Percentiles rank a stretch among this genome's conserved stretches.
phyloP scores from a whole-genome alignment of 371 early-diverging fungal genomes.

The Apophysomyces variabilis region DNA sequence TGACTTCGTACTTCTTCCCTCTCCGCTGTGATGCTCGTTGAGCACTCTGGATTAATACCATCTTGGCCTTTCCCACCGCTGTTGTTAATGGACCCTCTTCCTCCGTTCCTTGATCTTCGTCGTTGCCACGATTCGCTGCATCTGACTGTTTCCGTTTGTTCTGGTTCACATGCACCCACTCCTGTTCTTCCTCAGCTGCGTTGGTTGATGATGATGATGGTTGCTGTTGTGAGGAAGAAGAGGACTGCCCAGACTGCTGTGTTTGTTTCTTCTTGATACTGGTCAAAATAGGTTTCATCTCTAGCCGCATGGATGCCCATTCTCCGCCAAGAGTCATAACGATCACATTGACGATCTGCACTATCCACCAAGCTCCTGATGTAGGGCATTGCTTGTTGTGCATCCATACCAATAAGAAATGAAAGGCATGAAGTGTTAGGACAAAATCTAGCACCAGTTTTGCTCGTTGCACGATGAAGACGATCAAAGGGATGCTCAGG shows the following conservation, averaged over 20 bases:
- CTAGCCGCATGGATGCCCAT: constrained; percentile 81
- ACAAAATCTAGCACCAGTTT: constrained; percentile 83
- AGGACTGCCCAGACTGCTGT: not conserved
- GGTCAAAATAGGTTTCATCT: constrained; percentile 82
- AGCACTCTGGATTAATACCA: constrained; percentile 26
- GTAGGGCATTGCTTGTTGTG: constrained; percentile 67
- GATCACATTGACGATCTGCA: constrained; percentile 53
- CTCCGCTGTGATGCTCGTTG: constrained; percentile 26
- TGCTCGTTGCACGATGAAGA: constrained; percentile 80
- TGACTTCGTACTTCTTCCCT: constrained; percentile 41
- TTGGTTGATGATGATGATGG: constrained; percentile 16
- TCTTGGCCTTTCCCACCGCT: constrained; percentile 43
- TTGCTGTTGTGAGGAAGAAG: constrained; percentile 12
- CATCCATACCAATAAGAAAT: constrained; percentile 63
- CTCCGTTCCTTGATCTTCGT: constrained; percentile 16
- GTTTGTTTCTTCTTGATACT: constrained; percentile 23
- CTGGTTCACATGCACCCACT: constrained; percentile 15
- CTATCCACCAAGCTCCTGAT: constrained; percentile 73
- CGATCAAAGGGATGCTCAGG: constrained; percentile 51
- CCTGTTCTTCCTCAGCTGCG: constrained; percentile 10
- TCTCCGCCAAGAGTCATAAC: constrained; percentile 82
- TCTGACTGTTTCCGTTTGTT: constrained; percentile 22
- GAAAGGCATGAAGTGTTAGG: constrained; percentile 73
- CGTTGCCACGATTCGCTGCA: constrained; percentile 15
- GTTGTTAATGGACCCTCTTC: constrained; percentile 37